Conservation (phyloP, 2,329 filamentous ascomycete genomes). For the Xylaria sp. region DNA sequence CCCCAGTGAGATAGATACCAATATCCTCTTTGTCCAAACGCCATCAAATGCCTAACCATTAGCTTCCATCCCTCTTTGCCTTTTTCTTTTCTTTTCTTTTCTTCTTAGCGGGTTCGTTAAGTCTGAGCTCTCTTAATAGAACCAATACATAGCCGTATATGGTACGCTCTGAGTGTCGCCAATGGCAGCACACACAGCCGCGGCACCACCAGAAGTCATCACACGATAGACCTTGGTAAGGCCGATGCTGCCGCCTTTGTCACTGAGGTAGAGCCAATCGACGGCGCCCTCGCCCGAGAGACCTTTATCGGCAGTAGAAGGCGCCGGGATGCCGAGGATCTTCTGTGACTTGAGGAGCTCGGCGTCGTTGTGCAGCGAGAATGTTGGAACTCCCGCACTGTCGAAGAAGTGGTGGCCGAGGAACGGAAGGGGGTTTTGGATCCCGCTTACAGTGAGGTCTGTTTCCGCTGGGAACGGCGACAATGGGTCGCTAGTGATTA, state of each 20-base stretch:
- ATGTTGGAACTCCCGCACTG: constrained; percentile 63
- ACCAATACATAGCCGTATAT: constrained; percentile 69
- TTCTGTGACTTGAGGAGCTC: constrained; percentile 61
- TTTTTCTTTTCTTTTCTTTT: neutral
- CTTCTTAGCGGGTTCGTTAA: neutral
- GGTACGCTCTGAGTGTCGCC: constrained; percentile 61
- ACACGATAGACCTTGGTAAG: constrained; percentile 64
- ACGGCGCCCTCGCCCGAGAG: constrained; percentile 62
- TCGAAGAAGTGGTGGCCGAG: constrained; percentile 77
- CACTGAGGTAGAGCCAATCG: constrained; percentile 63
- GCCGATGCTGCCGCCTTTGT: constrained; percentile 53
- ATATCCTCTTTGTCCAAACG: constrained; percentile 31
- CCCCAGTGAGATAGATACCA: constrained; percentile 7
- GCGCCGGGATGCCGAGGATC: constrained; percentile 61
- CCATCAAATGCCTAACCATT: constrained; percentile 32
- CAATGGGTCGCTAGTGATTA: constrained; percentile 55
- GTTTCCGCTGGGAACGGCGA: constrained; percentile 53
- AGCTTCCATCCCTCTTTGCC: neutral
- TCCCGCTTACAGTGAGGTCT: constrained; percentile 51
- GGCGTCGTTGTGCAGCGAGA: constrained; percentile 61
- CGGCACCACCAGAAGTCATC: constrained; percentile 61
- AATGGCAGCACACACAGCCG: constrained; percentile 55
- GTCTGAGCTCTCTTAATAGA: constrained; percentile 51
- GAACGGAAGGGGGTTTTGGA: constrained; percentile 52
- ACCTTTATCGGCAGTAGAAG: constrained; percentile 58